These are phyloP conservation scores for Backusella tarrabulga DNA, from an alignment of 192 early-diverging fungal genomes.

Conservation along the genomic window DNA sequence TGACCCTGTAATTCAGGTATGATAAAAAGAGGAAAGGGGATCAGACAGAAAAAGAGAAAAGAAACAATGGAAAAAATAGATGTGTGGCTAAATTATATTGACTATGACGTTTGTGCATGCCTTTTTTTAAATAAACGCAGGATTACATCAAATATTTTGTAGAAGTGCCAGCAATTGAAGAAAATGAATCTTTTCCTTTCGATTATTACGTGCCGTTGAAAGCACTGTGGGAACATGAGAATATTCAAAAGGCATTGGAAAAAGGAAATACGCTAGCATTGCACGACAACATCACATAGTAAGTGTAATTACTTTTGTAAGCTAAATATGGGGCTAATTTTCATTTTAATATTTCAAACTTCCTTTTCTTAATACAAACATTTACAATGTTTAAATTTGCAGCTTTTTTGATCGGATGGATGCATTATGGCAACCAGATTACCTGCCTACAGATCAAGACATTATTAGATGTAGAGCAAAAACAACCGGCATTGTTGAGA, in stretches of 20 bases:
- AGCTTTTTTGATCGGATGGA: conserved; percentile 56
- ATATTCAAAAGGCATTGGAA: conserved; percentile 40
- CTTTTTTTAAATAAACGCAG: conserved; percentile 7
- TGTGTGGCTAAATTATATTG: conserved; percentile 50
- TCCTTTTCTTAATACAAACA: background rate
- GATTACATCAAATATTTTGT: conserved; percentile 36
- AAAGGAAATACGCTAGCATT: conserved; percentile 49
- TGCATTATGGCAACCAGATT: conserved; percentile 41
- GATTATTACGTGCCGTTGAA: conserved; percentile 42
- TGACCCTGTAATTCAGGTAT: conserved; percentile 40
- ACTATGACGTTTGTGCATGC: background rate
- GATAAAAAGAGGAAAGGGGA: conserved; percentile 66
- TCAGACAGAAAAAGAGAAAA: conserved; percentile 58
- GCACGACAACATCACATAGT: conserved; percentile 55
- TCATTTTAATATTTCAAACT: background rate
- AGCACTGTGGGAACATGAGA: conserved; percentile 42
- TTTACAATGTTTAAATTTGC: background rate
- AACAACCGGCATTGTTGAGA: conserved; percentile 62
- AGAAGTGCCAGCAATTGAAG: conserved; percentile 31
- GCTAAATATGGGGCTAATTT: background rate
- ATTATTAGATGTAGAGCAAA: conserved; percentile 57
- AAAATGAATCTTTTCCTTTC: conserved; percentile 38
- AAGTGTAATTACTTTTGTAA: conserved; percentile 27
- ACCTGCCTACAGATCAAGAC: conserved; percentile 57
- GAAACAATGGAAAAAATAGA: conserved; percentile 45